Base-by-base conservation (phyloP, 2,329 filamentous ascomycete species). In the Claviceps africana region DNA sequence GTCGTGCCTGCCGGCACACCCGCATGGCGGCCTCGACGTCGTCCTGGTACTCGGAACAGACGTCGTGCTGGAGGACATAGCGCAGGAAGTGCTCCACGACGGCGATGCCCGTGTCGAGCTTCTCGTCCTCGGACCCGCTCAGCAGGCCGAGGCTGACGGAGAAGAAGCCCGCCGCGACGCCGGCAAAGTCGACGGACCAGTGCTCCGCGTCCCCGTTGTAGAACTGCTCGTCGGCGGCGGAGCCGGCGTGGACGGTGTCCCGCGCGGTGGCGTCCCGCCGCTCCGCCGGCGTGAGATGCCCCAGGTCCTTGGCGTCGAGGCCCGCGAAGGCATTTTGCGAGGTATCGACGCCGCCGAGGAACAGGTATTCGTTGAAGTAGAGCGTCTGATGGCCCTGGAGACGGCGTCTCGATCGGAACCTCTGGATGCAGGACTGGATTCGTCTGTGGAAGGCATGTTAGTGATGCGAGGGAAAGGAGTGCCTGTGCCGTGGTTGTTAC, bases 21-120 rank as follows among this genome's bases (percentile, higher is more conserved):
- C 65, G 64, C 8, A 84, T 72, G 0, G 90, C 88, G 0, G 74
- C 70, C 17, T 78, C 68, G 53, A 97, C 73, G 56, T 91, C 78
- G 0, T 75, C 70, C 0, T 67, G 72, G 62, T 90, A 86, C 64
- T 97, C 93, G 0, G 86, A 84, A 61, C 89, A 95, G 17, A 94
- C 91, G 39, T 86, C 78, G 62, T 97, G 90, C 55, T 85, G 79
- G 10, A 90, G 73, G 0, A 97, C 73, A 58, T 96, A 98, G 57
- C 88, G 86, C 56, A 95, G 79, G 63, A 97, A 97, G 62, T 93
- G 95, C 54, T 81, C 79, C 42, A 96, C 74, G 0, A 94, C 79
- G 35, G 77, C 75, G 21, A 83, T 79, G 3, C 81, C 81, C 3
- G 52, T 51, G n/a, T 76, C 68, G 55, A 89, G 74, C 13, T 75